Base-by-base conservation (phyloP, 2,329 filamentous ascomycete species). In the Penicillium nordicum region DNA sequence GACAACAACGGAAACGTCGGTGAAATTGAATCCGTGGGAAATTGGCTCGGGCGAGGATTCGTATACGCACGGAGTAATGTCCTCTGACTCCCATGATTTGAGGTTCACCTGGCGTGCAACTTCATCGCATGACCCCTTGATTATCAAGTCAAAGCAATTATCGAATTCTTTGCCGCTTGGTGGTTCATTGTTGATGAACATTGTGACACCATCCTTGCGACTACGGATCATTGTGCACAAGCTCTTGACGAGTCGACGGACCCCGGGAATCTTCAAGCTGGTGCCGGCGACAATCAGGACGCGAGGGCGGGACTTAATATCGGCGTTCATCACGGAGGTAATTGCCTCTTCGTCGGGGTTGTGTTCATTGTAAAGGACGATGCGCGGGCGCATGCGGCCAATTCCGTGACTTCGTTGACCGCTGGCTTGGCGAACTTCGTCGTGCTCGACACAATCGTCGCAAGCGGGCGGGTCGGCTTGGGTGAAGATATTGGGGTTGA, bases 301-400 rank as follows among this genome's bases (percentile, higher is more conserved):
- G 72, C 97, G 94, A 0, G 94, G 93, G 37, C 92, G 84, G 41
- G 88, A 84, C 58, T 91, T 88, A 57, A 97, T 79, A 71, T 99
- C 94, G 5, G 92, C 88, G 62, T 86, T 86, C 50, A 92, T 91
- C 40, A 96, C 92, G 23, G 90, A 90, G 42, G 93, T 92, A 71
- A 99, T 99, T 14, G 94, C 93, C 65, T 97, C 93, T 64, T 94
- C 91, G 63, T 99, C 94, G 0, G 94, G 94, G 70, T 97, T 97
- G 72, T 90, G 88, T 73, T 99, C 94, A 71, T 97, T 97, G 78
- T 99, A 99, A 10, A 99, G 82, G 5, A 97, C 93, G 79, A 99
- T 97, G 55, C 94, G 85, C 23, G 94, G 94, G 23, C 94, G 86
- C 60, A 99, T 78, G 59, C 90, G 86, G 41, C 94, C 94, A 66